Evolutionary conservation across 2,329 filamentous ascomycete species (phyloP), one percentile per base, ranked within the genome.

Genomic region (Onygenales sp.): DNA sequence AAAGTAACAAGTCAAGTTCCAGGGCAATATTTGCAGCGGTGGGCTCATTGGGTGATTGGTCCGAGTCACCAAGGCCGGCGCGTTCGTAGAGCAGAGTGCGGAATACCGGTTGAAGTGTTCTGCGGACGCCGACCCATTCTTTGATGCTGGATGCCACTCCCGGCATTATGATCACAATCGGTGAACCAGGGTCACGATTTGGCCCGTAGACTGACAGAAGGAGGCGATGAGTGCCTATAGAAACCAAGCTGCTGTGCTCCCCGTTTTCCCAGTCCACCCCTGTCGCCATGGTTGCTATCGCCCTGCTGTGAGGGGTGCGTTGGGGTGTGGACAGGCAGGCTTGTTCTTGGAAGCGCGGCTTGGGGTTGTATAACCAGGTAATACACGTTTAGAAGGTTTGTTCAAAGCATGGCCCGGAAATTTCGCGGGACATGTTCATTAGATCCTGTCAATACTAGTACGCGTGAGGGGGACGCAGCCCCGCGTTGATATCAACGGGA

Each of bases 51-150:
- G 46, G 17, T 21, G 32, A 39, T n/a, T 49, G 33, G 17, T 49
- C 46, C n/a, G 46, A 49, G 46, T 49, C 46, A 7, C 46, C 46
- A 5, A 39, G 34, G 11, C 46, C 46, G n/a, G 46, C 37, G 6
- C 46, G 46, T 39, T 49, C 46, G 11, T 49, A 49, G 34, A 49
- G 34, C 46, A 49, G 34, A 27, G 34, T 39, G 34, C 46, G 46
- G 9, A 39, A 17, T 13, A 9, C 39, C 10, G 14, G 46, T n/a
- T 39, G 36, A 39, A 40, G 11, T 17, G 39, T 17, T 39, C 13
- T 40, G 34, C 36, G 46, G n/a, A 49, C 34, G 21, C 34, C 33
- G 21, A 13, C 39, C 46, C 46, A 49, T 40, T 49, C 34, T 27
- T 27, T 39, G 34, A 17, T 27, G 46, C 46, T 49, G 46, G 34